Evolutionary conservation across 2,329 filamentous ascomycete genomes (phyloP).

Genomic region (Pseudocercospora pini-densiflorae): DNA sequence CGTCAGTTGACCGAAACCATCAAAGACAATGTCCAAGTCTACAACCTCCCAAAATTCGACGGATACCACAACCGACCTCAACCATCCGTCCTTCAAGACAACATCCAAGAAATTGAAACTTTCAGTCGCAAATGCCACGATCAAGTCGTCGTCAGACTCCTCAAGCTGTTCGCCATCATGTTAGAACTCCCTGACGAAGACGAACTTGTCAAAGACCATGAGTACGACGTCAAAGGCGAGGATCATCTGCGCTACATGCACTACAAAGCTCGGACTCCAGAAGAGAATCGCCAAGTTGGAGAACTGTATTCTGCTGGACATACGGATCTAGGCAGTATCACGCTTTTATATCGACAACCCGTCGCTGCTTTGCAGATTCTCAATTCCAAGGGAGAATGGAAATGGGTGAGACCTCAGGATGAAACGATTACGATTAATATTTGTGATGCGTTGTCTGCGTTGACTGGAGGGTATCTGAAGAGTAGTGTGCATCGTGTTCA

Average conservation of each 20-base stretch:
- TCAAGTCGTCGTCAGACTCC: slow-evolving; percentile 60
- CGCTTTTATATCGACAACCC: slow-evolving; percentile 47
- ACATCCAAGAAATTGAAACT: slow-evolving; percentile 59
- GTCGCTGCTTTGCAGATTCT: slow-evolving; percentile 47
- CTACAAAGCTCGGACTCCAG: slow-evolving; percentile 31
- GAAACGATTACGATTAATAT: slow-evolving; percentile 48
- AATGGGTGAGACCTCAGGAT: slow-evolving; percentile 46
- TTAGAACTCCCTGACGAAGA: slow-evolving; percentile 64
- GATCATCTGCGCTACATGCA: slow-evolving; percentile 58
- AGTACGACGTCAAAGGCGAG: slow-evolving; percentile 62
- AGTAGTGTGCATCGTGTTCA: slow-evolving; percentile 55
- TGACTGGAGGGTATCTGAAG: slow-evolving; percentile 52
- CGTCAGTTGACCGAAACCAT: slow-evolving; percentile 25
- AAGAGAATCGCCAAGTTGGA: slow-evolving; percentile 28
- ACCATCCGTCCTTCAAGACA: slow-evolving; percentile 45
- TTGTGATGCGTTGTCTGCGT: slow-evolving; percentile 44
- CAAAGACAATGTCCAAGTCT: slow-evolving; percentile 62
- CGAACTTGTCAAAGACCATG: slow-evolving; percentile 59
- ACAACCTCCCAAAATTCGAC: slow-evolving; percentile 62
- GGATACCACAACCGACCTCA: slow-evolving; percentile 29
- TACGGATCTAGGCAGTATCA: slow-evolving; percentile 48
- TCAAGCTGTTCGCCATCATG: slow-evolving; percentile 64
- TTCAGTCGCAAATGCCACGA: slow-evolving; percentile 58
- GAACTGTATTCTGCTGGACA: slow-evolving; percentile 41
- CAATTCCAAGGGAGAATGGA: slow-evolving; percentile 44